These are phyloP conservation scores for Colletotrichum noveboracense DNA, from an alignment of 2,329 filamentous ascomycete genomes.

Conservation along the genomic window DNA sequence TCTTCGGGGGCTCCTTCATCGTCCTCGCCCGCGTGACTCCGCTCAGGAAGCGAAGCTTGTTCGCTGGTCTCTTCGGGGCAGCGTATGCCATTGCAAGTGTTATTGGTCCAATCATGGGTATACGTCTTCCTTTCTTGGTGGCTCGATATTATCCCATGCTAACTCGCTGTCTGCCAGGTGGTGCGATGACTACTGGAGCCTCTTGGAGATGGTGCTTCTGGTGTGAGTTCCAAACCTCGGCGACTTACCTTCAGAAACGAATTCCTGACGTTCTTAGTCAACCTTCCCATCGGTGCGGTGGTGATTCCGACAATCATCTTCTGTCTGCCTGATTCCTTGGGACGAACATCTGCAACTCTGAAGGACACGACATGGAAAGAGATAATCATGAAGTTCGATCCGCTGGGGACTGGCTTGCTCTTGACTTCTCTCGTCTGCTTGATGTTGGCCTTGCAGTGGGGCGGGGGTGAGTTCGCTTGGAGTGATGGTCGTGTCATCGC, in stretches of 20 bases:
- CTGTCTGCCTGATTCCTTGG: background rate
- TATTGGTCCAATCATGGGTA: slow-evolving; percentile 31
- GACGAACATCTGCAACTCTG: background rate
- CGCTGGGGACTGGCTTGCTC: slow-evolving; percentile 21
- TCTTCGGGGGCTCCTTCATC: slow-evolving; percentile 36
- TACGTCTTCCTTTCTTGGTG: background rate
- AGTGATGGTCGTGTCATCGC: background rate
- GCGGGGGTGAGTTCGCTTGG: background rate
- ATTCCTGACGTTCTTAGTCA: background rate
- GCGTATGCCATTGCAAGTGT: slow-evolving; percentile 40
- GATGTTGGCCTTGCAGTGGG: background rate
- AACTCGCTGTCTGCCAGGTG: background rate
- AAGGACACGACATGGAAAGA: background rate
- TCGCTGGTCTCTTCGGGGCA: slow-evolving; percentile 39
- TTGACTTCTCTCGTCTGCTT: fast-evolving
- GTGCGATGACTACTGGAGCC: background rate
- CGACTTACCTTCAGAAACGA: fast-evolving
- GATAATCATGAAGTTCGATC: slow-evolving; percentile 27
- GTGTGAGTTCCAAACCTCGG: background rate
- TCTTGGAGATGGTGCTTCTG: background rate
- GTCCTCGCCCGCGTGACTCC: slow-evolving; percentile 44
- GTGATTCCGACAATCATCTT: slow-evolving; percentile 30
- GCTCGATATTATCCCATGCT: background rate
- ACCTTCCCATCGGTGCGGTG: background rate
- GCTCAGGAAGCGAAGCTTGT: slow-evolving; percentile 34